A percentile compares a stretch with the other conserved stretches of the same genome.
phyloP scores from a whole-genome alignment of 768 basidiomycete genomes.

The Holtermanniella nyarrowii region DNA sequence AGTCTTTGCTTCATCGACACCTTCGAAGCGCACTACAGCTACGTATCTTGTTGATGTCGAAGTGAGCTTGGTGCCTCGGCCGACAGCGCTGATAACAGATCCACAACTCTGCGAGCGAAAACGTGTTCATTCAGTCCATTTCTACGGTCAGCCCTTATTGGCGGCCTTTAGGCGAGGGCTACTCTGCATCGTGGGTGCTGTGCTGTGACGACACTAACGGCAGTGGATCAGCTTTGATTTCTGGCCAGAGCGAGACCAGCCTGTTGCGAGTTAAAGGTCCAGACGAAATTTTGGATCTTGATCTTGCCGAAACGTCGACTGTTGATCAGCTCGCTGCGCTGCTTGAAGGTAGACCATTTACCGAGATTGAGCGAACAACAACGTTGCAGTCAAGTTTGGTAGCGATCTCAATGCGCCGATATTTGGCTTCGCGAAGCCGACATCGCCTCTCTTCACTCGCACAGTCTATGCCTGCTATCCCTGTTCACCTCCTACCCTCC shows the following conservation, averaged over 20 bases:
- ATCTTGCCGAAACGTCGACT: neutral
- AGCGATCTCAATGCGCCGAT: too few species aligned
- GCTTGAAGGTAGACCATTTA: constrained; percentile 20
- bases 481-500: constrained; percentile 45
- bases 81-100: neutral
- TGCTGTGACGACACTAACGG: neutral
- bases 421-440: constrained; percentile 30
- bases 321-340: constrained; percentile 7
- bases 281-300: neutral
- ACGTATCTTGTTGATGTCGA: neutral
- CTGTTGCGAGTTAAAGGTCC: neutral
- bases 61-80: too few species aligned
- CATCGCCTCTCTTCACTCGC: constrained; percentile 39
- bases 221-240: neutral
- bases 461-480: constrained; percentile 47
- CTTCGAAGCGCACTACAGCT: neutral
- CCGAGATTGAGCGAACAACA: too few species aligned
- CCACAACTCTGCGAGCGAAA: neutral
- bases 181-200: too few species aligned
- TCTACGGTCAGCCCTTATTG: constrained; percentile 2
- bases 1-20: neutral
- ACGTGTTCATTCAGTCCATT: neutral
- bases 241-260: neutral
- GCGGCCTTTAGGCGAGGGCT: too few species aligned
- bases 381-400: too few species aligned